Conservation (phyloP, 169 alveolate genomes). For the Miamiensis avidus region DNA sequence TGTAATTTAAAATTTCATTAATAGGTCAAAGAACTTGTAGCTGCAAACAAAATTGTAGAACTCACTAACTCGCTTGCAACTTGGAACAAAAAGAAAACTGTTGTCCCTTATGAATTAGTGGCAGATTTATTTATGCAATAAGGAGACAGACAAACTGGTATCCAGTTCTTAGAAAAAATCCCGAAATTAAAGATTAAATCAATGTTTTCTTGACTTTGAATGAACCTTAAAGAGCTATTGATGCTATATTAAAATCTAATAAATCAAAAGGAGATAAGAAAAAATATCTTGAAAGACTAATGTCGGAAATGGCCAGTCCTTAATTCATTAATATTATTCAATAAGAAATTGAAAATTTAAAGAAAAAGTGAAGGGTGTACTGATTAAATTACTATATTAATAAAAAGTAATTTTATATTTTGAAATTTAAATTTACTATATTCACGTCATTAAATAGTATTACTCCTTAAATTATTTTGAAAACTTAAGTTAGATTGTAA, state of each 20-base stretch:
- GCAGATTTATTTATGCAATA: conserved; percentile 14
- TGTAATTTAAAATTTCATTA: no score
- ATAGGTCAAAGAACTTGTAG: background rate
- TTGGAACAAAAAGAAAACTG: conserved; percentile 2
- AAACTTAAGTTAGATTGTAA: no score
- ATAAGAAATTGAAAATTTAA: background rate
- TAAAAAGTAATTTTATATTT: no score
- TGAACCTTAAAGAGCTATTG: conserved; percentile 12
- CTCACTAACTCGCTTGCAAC: no score
- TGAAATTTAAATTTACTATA: no score
- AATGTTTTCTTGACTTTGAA: background rate
- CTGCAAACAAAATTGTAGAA: background rate
- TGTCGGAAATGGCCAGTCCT: background rate
- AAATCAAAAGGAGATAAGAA: background rate
- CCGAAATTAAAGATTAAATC: conserved; percentile 6
- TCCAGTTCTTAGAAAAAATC: conserved; percentile 2
- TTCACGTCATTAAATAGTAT: no score
- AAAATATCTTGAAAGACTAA: background rate
- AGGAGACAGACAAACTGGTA: background rate
- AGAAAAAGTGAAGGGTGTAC: background rate
- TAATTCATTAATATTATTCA: background rate
- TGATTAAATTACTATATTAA: background rate
- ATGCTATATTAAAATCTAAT: conserved; percentile 3
- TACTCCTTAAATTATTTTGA: no score
- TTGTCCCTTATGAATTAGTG: conserved; percentile 15